Conservation (phyloP, 495 filamentous ascomycete species). For the Podospora tetraspora region DNA sequence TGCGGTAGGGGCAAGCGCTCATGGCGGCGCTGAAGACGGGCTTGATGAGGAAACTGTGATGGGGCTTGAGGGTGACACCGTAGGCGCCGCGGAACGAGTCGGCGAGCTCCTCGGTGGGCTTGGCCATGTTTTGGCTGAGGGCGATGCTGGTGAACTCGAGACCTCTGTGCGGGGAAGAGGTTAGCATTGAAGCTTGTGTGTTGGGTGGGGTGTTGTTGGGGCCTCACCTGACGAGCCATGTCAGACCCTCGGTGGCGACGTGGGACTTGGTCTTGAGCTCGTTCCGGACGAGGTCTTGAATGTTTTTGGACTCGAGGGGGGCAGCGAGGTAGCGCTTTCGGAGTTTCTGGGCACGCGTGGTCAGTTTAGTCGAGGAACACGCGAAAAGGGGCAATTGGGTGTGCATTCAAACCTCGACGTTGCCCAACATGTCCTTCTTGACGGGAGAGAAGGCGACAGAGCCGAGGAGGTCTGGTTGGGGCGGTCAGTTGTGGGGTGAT, state of each 20-base stretch:
- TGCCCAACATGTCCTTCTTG: slow-evolving; percentile 84
- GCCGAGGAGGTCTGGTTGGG: slow-evolving; percentile 64
- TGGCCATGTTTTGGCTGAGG: slow-evolving; percentile 68
- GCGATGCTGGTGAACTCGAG: slow-evolving; percentile 87
- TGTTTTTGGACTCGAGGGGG: slow-evolving; percentile 66
- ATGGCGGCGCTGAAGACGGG: slow-evolving; percentile 88
- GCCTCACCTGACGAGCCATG: slow-evolving; percentile 83
- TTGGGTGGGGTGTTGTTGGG: background rate
- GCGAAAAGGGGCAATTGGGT: background rate
- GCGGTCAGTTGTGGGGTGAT: background rate
- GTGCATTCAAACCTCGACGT: slow-evolving; percentile 69
- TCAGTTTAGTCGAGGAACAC: slow-evolving; percentile 5
- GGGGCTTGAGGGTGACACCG: slow-evolving; percentile 74
- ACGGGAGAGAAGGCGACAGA: slow-evolving; percentile 78
- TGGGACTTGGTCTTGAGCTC: slow-evolving; percentile 86
- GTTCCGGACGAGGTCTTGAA: slow-evolving; percentile 78
- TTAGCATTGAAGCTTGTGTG: slow-evolving; percentile 7
- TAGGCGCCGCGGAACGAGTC: slow-evolving; percentile 85
- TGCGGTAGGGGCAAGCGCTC: slow-evolving; percentile 84
- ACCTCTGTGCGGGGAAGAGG: slow-evolving; percentile 49
- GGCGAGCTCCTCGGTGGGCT: slow-evolving; percentile 66
- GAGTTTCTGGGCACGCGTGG: slow-evolving; percentile 63
- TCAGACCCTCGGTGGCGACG: slow-evolving; percentile 75
- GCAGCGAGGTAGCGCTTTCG: slow-evolving; percentile 73
- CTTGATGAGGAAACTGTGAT: slow-evolving; percentile 83